Base-by-base conservation (phyloP, 2,329 filamentous ascomycete species). In the Chaetomium olivaceum region DNA sequence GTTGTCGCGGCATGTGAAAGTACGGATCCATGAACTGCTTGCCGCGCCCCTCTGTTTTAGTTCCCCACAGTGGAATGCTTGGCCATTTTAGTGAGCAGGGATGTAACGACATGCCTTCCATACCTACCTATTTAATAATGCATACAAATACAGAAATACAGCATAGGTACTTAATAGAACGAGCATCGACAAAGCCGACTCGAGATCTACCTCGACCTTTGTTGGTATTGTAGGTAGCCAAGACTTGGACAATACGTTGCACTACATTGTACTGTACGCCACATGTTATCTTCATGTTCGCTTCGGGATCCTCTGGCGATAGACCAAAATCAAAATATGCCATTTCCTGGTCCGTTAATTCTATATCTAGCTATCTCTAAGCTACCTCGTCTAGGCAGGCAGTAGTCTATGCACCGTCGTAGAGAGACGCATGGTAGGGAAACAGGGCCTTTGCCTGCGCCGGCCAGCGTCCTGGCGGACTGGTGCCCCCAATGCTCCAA, bases 281-380 rank as follows among this genome's bases (percentile, higher is more conserved):
- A n/a, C 19, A 19, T 43, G 4, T 7, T 43, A n/a, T 43, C 14
- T 19, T 43, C 39, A 43, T 12, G 33, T 12, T 36, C 33, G 33
- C 39, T 43, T 43, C 4, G 5, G 12, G 11, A 6, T 23, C 9
- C 23, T 25, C 48, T 3, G 14, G 48, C 48, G 27, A 25, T 23
- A 51, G 4, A 23, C 4, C 12, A 51, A 23, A 12, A 27, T 11
- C 27, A 14, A 31, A 33, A 36, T 21, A 19, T 11, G n/a, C 9
- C 29, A 21, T 36, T 56, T 36, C 9, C 8, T 16, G 11, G 12
- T 14, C 54, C 29, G 23, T 21, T 36, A 56, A 56, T 36, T 43
- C n/a, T 56, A 56, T 56, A 56, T 56, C 54, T 56, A 56, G 36
- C 8, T 56, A 6, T 12, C 54, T 56, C n/a, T 23, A 56, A 56